phyloP scores from a whole-genome alignment of 345 rosid species.

The Excoecaria agallocha region DNA sequence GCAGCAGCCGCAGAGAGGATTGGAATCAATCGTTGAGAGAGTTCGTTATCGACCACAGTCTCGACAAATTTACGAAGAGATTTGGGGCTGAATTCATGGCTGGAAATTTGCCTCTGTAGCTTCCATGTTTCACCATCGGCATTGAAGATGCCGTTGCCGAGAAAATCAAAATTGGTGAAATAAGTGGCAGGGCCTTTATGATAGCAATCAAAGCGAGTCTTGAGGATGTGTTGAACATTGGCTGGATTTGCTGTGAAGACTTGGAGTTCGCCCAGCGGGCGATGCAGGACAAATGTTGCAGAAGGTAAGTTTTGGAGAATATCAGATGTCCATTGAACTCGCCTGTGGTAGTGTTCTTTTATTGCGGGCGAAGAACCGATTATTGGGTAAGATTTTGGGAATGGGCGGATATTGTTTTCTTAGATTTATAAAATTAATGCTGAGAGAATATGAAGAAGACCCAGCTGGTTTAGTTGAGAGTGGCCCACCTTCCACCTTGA shows the following conservation, averaged over 20 bases:
- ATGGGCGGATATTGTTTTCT: neutral
- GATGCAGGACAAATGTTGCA: slow-evolving; percentile 11
- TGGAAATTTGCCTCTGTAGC: slow-evolving; percentile 66
- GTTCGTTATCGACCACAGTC: slow-evolving; percentile 55
- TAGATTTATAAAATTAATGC: neutral
- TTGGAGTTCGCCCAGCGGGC: slow-evolving; percentile 6
- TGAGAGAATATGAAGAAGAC: slow-evolving; percentile 11
- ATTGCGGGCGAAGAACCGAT: slow-evolving; percentile 13
- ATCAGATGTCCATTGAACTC: slow-evolving; percentile 6
- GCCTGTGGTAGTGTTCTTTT: neutral
- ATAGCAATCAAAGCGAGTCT: slow-evolving; percentile 45
- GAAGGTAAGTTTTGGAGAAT: slow-evolving; percentile 16
- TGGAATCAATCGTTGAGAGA: slow-evolving; percentile 54
- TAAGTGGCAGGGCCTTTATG: slow-evolving; percentile 42
- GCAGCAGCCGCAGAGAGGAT: slow-evolving; percentile 39
- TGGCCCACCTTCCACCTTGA: slow-evolving; percentile 16
- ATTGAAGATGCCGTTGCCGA: slow-evolving; percentile 71
- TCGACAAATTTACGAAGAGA: slow-evolving; percentile 62
- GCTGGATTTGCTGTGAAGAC: slow-evolving; percentile 56
- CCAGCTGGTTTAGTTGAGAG: slow-evolving; percentile 22
- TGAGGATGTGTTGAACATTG: slow-evolving; percentile 60
- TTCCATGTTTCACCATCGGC: slow-evolving; percentile 62
- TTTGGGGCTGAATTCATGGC: slow-evolving; percentile 68
- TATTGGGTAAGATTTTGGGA: slow-evolving; percentile 19
- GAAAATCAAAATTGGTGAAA: slow-evolving; percentile 44